Evolutionary conservation across 495 filamentous ascomycete genomes (phyloP), one percentile per base, ranked within the genome.

Genomic region (Daldinia vernicosa): DNA sequence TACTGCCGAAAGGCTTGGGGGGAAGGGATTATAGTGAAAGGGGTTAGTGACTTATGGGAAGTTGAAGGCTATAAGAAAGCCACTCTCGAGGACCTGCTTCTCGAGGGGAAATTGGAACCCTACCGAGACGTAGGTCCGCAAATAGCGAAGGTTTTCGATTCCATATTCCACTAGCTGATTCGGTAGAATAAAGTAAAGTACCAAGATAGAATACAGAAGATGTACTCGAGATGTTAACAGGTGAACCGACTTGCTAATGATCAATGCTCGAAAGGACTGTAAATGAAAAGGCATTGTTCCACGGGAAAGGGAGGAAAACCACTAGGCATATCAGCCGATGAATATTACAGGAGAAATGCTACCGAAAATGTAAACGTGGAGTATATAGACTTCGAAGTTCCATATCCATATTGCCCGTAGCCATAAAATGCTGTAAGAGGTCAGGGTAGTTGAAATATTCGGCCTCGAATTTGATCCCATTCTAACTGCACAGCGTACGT

Each of bases 1-100:
- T 60, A 59, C 35, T 75, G 73, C 11, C 69, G 73, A 14, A 74
- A 67, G 22, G 22, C 64, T 2, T 76, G 74, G 74, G 74, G 64
- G 0, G 54, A 52, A 19, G 74, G 74, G 17, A 55, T 50, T 0
- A 4, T 69, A 14, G 52, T 64, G 19, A 62, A 60, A 12, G 50
- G 56, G 11, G 32, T 74, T 4, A 54, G 61, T 17, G 30, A 76
- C n/a, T 66, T 76, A 17, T 74, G 74, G 74, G 74, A 76, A 7
- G 68, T 76, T 3, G 53, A 74, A 14, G 68, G 71, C 4, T 74
- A 74, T 17, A 33, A 64, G 37, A 76, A 76, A 54, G 58, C 57
- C 9, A 74, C 27, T 3, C 60, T 76, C 0, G 63, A 66, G 2
- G 65, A 61, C 9, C 57, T 76, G 30, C 55, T 76, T 27, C 28